These are phyloP conservation scores for Daldinia sp. DNA, from an alignment of 2,329 filamentous ascomycete genomes.

Conservation along the genomic window DNA sequence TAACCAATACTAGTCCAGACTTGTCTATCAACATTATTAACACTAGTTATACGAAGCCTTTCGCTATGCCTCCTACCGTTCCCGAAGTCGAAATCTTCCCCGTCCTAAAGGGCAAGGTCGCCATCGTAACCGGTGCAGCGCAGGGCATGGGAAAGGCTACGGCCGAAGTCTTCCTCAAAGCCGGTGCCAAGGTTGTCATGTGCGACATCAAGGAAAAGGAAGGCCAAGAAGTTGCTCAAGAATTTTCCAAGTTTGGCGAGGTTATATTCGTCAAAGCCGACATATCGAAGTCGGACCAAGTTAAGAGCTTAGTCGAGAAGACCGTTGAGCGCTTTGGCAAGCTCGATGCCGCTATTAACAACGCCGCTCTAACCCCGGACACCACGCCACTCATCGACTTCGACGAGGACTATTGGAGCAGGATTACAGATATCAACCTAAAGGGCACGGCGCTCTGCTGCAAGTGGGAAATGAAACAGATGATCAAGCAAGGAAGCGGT, in stretches of 20 bases:
- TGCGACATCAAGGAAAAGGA: constrained; percentile 35
- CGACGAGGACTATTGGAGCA: constrained; percentile 49
- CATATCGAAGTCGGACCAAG: constrained; percentile 36
- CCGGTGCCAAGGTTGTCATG: constrained; percentile 40
- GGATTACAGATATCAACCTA: constrained; percentile 50
- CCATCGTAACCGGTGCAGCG: constrained; percentile 42
- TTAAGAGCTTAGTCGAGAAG: constrained; percentile 38
- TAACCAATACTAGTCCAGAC: background rate
- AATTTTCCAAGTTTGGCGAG: constrained; percentile 32
- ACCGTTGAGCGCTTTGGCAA: constrained; percentile 48
- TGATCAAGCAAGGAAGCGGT: constrained; percentile 47
- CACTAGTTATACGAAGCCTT: background rate
- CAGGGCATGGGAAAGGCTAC: constrained; percentile 47
- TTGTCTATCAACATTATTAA: background rate
- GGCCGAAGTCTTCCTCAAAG: constrained; percentile 40
- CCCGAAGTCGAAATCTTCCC: constrained; percentile 21
- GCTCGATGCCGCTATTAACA: constrained; percentile 55
- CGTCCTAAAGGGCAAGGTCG: constrained; percentile 37
- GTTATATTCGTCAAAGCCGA: constrained; percentile 41
- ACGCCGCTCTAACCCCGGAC: constrained; percentile 46
- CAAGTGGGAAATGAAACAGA: constrained; percentile 52
- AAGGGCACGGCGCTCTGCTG: constrained; percentile 52
- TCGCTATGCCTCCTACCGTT: constrained; percentile 23
- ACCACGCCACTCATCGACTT: constrained; percentile 44
- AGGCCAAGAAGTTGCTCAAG: constrained; percentile 24